Conservation (phyloP, 352 stramenopile species). For the Phytophthora melonis region DNA sequence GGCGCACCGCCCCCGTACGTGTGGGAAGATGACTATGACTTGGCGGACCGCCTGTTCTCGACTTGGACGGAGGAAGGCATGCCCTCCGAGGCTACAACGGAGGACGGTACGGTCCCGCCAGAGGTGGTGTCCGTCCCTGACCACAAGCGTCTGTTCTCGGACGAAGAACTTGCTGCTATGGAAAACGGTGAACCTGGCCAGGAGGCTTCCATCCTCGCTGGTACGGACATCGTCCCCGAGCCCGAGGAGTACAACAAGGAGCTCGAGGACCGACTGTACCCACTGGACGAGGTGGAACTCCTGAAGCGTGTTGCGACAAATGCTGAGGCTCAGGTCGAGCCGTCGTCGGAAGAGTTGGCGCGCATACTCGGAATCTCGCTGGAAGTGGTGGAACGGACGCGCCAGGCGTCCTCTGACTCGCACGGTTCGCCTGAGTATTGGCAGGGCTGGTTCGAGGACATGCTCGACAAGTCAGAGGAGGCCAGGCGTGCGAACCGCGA, state of each 20-base stretch:
- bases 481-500: slow-evolving; percentile 9
- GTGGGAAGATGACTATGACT: not conserved
- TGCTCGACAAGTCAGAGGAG: not conserved
- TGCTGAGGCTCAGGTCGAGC: not conserved
- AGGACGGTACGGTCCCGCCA: not conserved
- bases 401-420: not conserved
- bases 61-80: not conserved
- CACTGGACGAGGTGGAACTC: slow-evolving; percentile 3
- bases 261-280: slow-evolving; percentile 3
- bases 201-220: not conserved
- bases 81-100: no score
- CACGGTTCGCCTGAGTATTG: not conserved
- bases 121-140: not conserved
- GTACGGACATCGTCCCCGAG: not conserved
- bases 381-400: not conserved
- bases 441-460: not conserved
- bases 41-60: not conserved
- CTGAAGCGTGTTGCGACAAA: not conserved
- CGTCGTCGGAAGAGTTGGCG: not conserved
- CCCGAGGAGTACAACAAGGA: slow-evolving; percentile 7
- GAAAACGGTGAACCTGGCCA: not conserved
- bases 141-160: not conserved
- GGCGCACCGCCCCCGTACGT: not conserved
- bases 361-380: not conserved
- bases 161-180: not conserved